Evolutionary conservation across 352 stramenopile species (phyloP), one percentile per base, ranked within the genome.

Genomic region (Phytophthora sojae): DNA sequence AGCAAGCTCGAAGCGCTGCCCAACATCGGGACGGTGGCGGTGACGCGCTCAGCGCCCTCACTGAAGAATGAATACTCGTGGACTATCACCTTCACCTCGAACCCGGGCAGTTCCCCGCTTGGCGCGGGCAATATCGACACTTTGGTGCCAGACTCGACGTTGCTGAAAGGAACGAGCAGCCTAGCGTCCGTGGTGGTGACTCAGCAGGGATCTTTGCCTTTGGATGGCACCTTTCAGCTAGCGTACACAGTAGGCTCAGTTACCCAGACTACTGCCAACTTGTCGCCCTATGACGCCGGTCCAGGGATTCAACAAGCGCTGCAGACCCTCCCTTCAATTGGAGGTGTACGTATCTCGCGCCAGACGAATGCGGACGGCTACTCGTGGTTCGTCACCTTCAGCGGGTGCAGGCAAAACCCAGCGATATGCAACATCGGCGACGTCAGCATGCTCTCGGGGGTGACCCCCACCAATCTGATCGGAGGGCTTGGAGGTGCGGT

Each of bases 71-170:
- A 95, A 53, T 99, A 99, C 65, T 81, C 82, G 15, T 99, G 97
- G 97, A 90, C 79, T 15, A 82, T 99, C 54, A 98, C 94, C 6
- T 99, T 99, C 73, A 67, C 84, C 1, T 84, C 92, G 1, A 99
- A 98, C 62, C 96, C 96, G 17, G 96, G 96, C 15, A 94, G 90
- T 49, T 99, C 98, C 73, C 96, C 97, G 6, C 76, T 93, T 32
- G 89, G 89, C 9, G 71, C 87, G 3, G 89, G 87, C 1, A 81
- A 94, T 54, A 77, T 96, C 23, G 79, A 86, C 23, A 57, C 69
- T 2, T 51, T 92, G n/a, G 56, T 71, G 2, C 54, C 73, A 4
- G 85, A 94, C 44, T 63, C 54, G 3, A 85, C 80, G 2, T 71
- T 15, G 9, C 60, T 96, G 15, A 61, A 75, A 14, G 89, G 89